Evolutionary conservation across 2,329 filamentous ascomycete species (phyloP).

Genomic region (Aureobasidium uvarum): DNA sequence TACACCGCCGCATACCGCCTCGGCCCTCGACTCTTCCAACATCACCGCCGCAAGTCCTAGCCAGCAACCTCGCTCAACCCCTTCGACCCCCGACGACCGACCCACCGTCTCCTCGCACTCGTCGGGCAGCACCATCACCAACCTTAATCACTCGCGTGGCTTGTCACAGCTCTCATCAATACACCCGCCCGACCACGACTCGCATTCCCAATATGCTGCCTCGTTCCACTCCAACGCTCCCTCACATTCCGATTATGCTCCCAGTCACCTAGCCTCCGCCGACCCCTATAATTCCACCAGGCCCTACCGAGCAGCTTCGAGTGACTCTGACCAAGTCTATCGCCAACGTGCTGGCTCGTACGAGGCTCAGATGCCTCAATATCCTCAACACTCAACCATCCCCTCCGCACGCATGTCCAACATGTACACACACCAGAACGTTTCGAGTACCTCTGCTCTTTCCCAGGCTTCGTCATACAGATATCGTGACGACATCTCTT

Average conservation of each 20-base stretch:
- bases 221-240: conserved; percentile 20
- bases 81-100: conserved; percentile 18
- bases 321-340: conserved; percentile 15
- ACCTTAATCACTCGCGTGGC: conserved; percentile 36
- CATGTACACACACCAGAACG: conserved; percentile 51
- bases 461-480: conserved; percentile 47
- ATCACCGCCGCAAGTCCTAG: conserved; percentile 31
- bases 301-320: conserved; percentile 19
- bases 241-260: neutral
- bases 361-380: conserved; percentile 28
- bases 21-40: conserved; percentile 14
- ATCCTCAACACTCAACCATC: conserved; percentile 28
- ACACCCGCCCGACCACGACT: conserved; percentile 11
- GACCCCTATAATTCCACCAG: conserved; percentile 18
- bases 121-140: conserved; percentile 43
- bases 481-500: conserved; percentile 48
- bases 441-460: conserved; percentile 47
- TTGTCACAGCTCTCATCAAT: conserved; percentile 34
- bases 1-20: conserved; percentile 36
- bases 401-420: conserved; percentile 28
- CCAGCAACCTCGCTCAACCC: neutral
- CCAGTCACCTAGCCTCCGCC: conserved; percentile 6
- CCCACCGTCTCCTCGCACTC: conserved; percentile 36
- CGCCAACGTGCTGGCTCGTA: conserved; percentile 19
- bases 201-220: conserved; percentile 20